These are phyloP conservation scores for Lavandula angustifolia DNA, from an alignment of 257 asterid genomes.

Conservation along the genomic window DNA sequence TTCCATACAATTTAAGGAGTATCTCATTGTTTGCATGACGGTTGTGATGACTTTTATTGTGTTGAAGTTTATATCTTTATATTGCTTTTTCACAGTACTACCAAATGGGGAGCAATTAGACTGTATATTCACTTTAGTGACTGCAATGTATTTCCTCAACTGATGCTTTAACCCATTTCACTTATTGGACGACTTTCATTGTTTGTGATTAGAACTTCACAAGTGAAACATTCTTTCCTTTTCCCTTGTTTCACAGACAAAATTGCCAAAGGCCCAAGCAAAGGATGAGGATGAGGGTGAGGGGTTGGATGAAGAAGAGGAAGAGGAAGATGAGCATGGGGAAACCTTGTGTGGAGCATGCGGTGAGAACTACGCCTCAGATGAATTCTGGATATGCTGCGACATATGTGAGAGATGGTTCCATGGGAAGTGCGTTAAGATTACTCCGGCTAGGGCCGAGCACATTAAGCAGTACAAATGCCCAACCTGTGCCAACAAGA, in stretches of 20 bases:
- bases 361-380: constrained; percentile 60
- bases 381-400: constrained; percentile 81
- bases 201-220: not conserved
- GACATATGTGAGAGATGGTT: constrained; percentile 83
- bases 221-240: not conserved
- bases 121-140: not conserved
- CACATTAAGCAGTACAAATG: constrained; percentile 86
- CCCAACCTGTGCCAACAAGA: constrained; percentile 77
- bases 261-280: constrained; percentile 40
- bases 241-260: constrained; percentile 40
- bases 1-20: not conserved
- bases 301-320: constrained; percentile 56
- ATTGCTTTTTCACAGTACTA: not conserved
- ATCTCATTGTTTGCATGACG: not conserved
- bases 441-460: constrained; percentile 84
- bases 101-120: not conserved
- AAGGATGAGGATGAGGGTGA: constrained; percentile 46
- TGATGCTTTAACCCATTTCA: not conserved
- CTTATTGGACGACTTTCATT: not conserved
- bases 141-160: not conserved
- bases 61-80: not conserved
- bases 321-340: constrained; percentile 51
- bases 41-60: not conserved
- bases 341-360: constrained; percentile 76
- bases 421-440: constrained; percentile 84